Evolutionary conservation across 2,329 filamentous ascomycete genomes (phyloP).

Genomic region (Colletotrichum sansevieriae): DNA sequence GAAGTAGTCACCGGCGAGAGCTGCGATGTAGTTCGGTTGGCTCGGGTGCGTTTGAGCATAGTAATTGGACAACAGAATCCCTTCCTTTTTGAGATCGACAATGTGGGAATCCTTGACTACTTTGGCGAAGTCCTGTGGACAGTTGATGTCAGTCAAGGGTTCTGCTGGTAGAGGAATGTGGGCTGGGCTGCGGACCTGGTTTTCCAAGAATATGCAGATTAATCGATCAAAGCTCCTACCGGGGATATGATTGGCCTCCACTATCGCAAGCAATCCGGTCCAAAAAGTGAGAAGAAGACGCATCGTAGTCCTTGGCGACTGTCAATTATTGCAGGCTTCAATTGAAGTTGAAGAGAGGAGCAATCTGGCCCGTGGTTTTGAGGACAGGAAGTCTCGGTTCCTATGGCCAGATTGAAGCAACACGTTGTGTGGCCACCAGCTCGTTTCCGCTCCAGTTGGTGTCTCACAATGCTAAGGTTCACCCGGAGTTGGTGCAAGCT

Average conservation of each 20-base stretch:
- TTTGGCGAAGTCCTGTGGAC: constrained; percentile 57
- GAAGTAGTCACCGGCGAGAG: constrained; percentile 62
- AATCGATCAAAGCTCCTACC: constrained; percentile 57
- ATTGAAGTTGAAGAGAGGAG: background rate
- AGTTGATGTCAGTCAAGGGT: constrained; percentile 30
- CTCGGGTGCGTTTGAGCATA: constrained; percentile 61
- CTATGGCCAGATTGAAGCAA: background rate
- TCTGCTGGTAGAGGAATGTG: constrained; percentile 9
- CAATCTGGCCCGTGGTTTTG: background rate
- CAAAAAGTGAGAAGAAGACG: constrained; percentile 5
- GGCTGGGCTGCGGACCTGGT: constrained; percentile 50
- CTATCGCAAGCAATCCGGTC: constrained; percentile 25
- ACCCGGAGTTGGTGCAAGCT: constrained; percentile 9
- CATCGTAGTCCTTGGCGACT: constrained; percentile 16
- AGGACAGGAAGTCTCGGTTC: background rate
- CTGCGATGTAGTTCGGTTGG: constrained; percentile 63
- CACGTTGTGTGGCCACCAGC: constrained; percentile 3
- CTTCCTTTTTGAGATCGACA: constrained; percentile 55
- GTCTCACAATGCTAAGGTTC: constrained; percentile 35
- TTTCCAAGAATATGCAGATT: constrained; percentile 61
- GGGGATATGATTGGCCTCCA: constrained; percentile 44
- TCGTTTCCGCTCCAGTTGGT: constrained; percentile 24
- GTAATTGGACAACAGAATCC: constrained; percentile 59
- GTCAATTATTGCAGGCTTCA: constrained; percentile 4
- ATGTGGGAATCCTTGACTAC: constrained; percentile 56